These are phyloP conservation scores for Phalaenopsis equestris DNA, from an alignment of 106 monocot genomes.

Conservation along the genomic window DNA sequence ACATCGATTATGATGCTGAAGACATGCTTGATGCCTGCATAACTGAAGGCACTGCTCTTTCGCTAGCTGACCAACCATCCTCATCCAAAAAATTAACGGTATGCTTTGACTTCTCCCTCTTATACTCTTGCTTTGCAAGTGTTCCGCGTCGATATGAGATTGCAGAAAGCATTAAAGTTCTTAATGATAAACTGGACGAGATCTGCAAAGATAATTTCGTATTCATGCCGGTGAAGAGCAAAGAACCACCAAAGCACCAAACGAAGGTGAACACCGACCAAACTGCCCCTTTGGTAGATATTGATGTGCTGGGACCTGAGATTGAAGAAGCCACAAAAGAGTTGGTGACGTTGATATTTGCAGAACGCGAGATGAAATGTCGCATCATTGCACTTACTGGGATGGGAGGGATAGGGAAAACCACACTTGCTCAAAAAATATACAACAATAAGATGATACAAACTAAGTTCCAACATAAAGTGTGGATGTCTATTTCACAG, in stretches of 20 bases:
- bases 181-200: not conserved
- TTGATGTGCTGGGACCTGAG: not conserved
- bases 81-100: not conserved
- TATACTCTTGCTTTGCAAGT: slow-evolving; percentile 3
- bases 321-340: not conserved
- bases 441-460: slow-evolving; percentile 16
- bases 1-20: slow-evolving; percentile 10
- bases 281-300: not conserved
- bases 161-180: not conserved
- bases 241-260: not conserved
- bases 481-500: slow-evolving; percentile 36
- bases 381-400: slow-evolving; percentile 24
- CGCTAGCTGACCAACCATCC: not conserved
- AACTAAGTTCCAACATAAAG: slow-evolving; percentile 9
- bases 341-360: not conserved
- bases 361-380: not conserved
- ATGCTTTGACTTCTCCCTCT: not conserved
- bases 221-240: not conserved
- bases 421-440: slow-evolving; percentile 38
- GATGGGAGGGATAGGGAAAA: slow-evolving; percentile 50
- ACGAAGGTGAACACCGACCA: not conserved
- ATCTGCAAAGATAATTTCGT: not conserved
- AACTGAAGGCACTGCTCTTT: not conserved
- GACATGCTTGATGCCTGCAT: slow-evolving; percentile 11
- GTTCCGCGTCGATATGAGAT: not conserved